Evolutionary conservation across 768 basidiomycete genomes (phyloP).

Genomic region (Mycena pura): DNA sequence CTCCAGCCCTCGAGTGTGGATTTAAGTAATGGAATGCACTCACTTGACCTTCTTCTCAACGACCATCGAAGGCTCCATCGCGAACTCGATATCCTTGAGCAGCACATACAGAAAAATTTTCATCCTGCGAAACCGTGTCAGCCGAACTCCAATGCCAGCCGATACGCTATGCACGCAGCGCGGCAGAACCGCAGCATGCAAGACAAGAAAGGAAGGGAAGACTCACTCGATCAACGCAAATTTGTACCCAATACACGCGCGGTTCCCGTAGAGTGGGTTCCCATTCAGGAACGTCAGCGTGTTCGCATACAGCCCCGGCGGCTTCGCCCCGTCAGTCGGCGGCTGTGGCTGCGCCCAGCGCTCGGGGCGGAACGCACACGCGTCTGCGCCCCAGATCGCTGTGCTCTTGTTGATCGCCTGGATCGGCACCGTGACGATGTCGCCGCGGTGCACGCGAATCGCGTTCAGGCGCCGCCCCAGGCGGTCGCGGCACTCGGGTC

Average conservation of each 20-base stretch:
- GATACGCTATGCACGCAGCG: too few relatives aligned
- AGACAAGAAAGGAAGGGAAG: background rate
- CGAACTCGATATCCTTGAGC: conserved; percentile 62
- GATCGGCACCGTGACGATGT: conserved; percentile 66
- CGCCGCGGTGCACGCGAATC: conserved; percentile 52
- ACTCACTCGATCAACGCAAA: conserved; percentile 69
- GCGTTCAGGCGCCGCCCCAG: conserved; percentile 36
- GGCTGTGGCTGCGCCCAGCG: conserved; percentile 55
- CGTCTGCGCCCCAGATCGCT: conserved; percentile 71
- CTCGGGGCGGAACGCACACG: conserved; percentile 66
- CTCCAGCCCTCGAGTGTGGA: too few relatives aligned
- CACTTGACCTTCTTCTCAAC: conserved; percentile 72
- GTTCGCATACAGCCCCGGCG: conserved; percentile 59
- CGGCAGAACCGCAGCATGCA: conserved; percentile 14
- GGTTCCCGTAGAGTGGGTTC: conserved; percentile 54
- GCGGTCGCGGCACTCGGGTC: conserved; percentile 34
- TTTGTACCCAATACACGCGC: conserved; percentile 67
- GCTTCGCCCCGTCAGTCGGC: too few relatives aligned
- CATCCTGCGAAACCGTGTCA: conserved; percentile 49
- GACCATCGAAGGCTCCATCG: conserved; percentile 55
- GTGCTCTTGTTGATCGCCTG: conserved; percentile 62
- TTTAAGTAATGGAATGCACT: too few relatives aligned
- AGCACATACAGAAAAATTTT: conserved; percentile 68
- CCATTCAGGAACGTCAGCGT: conserved; percentile 64
- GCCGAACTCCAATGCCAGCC: too few relatives aligned